These are phyloP conservation scores for Phyllosticta citribraziliensis DNA, from an alignment of 2,329 filamentous ascomycete species.

Conservation along the genomic window DNA sequence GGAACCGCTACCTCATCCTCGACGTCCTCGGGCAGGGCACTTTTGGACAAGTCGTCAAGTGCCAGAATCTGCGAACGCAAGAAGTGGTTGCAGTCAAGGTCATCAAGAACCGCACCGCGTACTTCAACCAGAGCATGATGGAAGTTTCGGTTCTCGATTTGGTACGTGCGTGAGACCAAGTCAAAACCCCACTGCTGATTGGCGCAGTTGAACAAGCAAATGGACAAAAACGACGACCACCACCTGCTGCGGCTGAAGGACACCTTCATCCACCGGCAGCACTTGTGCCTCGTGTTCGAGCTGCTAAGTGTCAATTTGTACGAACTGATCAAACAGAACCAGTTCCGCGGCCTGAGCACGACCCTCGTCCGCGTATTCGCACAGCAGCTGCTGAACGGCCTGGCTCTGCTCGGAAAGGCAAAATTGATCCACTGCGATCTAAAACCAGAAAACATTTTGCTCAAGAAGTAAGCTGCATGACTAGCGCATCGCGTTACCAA, in stretches of 20 bases:
- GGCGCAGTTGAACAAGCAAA: constrained; percentile 84
- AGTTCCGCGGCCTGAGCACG: constrained; percentile 93
- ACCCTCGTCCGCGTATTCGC: constrained; percentile 95
- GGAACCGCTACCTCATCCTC: constrained; percentile 91
- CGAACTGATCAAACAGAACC: constrained; percentile 98
- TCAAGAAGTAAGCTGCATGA: constrained; percentile 64
- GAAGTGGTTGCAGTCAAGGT: constrained; percentile 98
- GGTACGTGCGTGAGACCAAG: constrained; percentile 42
- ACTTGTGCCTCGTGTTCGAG: constrained; percentile 89
- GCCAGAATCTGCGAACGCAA: constrained; percentile 95
- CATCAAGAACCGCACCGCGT: constrained; percentile 96
- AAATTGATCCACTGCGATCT: constrained; percentile 95
- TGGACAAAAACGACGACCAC: constrained; percentile 98
- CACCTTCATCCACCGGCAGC: constrained; percentile 95
- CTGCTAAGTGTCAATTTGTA: constrained; percentile 95
- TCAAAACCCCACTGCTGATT: constrained; percentile 15
- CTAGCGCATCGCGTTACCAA: constrained; percentile 1
- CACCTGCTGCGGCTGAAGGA: constrained; percentile 91
- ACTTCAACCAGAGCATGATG: constrained; percentile 99
- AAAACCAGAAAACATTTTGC: constrained; percentile 93
- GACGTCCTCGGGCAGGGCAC: constrained; percentile 96
- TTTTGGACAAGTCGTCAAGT: constrained; percentile 98
- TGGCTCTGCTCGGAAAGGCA: constrained; percentile 89
- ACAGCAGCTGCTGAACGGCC: constrained; percentile 86
- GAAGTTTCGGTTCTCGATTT: constrained; percentile 95